Percentiles rank a stretch among this genome's conserved stretches.
Conservation (phyloP, 805 yeast species). For the Ogataea polymorpha region DNA sequence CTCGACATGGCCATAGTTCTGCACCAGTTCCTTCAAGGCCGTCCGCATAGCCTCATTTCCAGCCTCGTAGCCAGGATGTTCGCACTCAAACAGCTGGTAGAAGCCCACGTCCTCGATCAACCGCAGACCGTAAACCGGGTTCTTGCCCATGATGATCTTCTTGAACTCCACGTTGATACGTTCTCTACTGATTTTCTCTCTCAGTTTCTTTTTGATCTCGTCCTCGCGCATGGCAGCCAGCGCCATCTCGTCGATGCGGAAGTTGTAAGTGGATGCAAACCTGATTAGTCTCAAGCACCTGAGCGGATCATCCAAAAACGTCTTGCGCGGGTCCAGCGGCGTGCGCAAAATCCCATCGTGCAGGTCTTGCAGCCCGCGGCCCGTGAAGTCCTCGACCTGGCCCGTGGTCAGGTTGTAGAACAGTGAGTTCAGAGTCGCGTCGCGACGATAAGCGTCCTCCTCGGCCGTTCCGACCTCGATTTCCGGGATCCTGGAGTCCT, state of each 20-base stretch:
- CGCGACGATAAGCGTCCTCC: slow-evolving; percentile 90
- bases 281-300: slow-evolving; percentile 82
- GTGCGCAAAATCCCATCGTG: slow-evolving; percentile 71
- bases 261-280: slow-evolving; percentile 78
- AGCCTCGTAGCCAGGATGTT: slow-evolving; percentile 19
- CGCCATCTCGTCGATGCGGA: slow-evolving; percentile 58
- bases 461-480: slow-evolving; percentile 84
- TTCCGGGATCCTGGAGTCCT: slow-evolving; percentile 79
- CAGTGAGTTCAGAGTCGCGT: slow-evolving; percentile 91
- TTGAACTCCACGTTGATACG: slow-evolving; percentile 83
- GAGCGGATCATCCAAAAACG: slow-evolving; percentile 92
- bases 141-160: slow-evolving; percentile 65
- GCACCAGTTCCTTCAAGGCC: slow-evolving; percentile 20
- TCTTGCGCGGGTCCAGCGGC: slow-evolving; percentile 79
- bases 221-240: slow-evolving; percentile 60
- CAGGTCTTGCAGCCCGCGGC: slow-evolving; percentile 70
- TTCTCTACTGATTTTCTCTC: slow-evolving; percentile 80
- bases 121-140: slow-evolving; percentile 62
- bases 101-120: slow-evolving; percentile 55
- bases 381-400: slow-evolving; percentile 82
- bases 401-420: slow-evolving; percentile 75
- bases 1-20: slow-evolving; percentile 19
- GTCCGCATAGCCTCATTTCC: slow-evolving; percentile 6
- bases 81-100: slow-evolving; percentile 54
- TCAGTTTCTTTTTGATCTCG: slow-evolving; percentile 55